phyloP scores from a whole-genome alignment of 345 rosid genomes.

The Bruguiera sexangula region DNA sequence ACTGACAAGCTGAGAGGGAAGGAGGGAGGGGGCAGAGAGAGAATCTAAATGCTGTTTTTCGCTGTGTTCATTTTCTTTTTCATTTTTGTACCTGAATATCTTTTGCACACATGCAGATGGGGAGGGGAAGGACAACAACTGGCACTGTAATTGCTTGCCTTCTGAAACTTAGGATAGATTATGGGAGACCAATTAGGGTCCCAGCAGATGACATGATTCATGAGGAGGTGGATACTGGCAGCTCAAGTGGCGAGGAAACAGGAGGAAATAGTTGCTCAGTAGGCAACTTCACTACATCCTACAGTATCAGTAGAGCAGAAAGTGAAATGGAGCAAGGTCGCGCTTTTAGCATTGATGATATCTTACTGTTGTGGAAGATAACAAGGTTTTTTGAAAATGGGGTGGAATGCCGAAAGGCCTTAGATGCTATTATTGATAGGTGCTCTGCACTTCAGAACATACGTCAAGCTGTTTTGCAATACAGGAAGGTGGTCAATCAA shows the following conservation, averaged over 20 bases:
- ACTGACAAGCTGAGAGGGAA: background rate
- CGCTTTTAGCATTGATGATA: slow-evolving; percentile 88
- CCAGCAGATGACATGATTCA: slow-evolving; percentile 48
- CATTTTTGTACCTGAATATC: slow-evolving; percentile 2
- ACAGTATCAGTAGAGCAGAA: slow-evolving; percentile 31
- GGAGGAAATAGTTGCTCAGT: slow-evolving; percentile 62
- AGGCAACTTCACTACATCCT: slow-evolving; percentile 35
- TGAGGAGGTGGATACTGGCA: slow-evolving; percentile 68
- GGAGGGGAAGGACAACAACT: slow-evolving; percentile 99
- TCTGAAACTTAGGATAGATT: slow-evolving; percentile 76
- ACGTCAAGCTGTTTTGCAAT: slow-evolving; percentile 84
- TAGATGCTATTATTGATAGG: slow-evolving; percentile 90
- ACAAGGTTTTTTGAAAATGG: slow-evolving; percentile 92
- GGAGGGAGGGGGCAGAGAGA: background rate
- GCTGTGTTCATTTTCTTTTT: background rate
- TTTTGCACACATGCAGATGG: slow-evolving; percentile 61
- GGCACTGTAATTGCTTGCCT: slow-evolving; percentile 99
- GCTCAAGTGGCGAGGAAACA: slow-evolving; percentile 88
- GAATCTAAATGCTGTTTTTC: background rate
- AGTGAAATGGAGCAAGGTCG: slow-evolving; percentile 47
- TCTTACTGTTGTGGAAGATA: slow-evolving; percentile 79
- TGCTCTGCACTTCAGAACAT: slow-evolving; percentile 96
- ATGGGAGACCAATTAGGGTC: slow-evolving; percentile 81
- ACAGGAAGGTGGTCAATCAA: slow-evolving; percentile 84
- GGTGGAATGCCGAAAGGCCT: slow-evolving; percentile 82